Evolutionary conservation across 2,329 filamentous ascomycete species (phyloP).

Genomic region (Fusarium caatingaense): DNA sequence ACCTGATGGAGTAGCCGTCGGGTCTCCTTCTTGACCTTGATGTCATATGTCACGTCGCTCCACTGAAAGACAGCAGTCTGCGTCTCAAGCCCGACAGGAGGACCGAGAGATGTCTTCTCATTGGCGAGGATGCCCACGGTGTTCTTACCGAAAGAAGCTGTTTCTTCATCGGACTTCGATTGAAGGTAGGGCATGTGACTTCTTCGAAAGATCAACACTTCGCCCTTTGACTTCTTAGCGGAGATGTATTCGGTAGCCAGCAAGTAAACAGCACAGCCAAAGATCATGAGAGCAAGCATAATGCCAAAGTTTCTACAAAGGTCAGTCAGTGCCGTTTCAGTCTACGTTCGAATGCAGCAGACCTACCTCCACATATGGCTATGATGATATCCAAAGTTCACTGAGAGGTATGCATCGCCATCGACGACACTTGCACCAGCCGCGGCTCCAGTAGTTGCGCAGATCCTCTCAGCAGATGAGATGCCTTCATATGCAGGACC

Average conservation of each 20-base stretch:
- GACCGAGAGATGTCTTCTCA: neutral
- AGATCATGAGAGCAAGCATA: constrained; percentile 61
- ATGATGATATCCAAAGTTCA: constrained; percentile 66
- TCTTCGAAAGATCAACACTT: constrained; percentile 68
- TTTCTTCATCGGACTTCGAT: constrained; percentile 20
- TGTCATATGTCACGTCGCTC: constrained; percentile 78
- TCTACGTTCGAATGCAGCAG: no score
- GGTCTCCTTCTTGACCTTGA: constrained; percentile 78
- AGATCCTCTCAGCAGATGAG: constrained; percentile 60
- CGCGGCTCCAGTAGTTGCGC: constrained; percentile 64
- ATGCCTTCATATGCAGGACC: constrained; percentile 50
- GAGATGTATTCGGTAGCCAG: constrained; percentile 59
- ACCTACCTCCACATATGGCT: constrained; percentile 67
- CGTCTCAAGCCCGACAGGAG: constrained; percentile 39
- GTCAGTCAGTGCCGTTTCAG: no score
- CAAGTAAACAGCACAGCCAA: constrained; percentile 62
- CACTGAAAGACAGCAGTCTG: constrained; percentile 84
- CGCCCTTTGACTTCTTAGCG: constrained; percentile 68
- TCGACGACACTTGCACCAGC: constrained; percentile 64
- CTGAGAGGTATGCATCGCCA: constrained; percentile 69
- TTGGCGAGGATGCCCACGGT: neutral
- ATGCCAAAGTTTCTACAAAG: constrained; percentile 58
- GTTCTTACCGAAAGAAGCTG: constrained; percentile 8
- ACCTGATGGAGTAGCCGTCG: constrained; percentile 82
- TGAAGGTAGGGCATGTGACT: constrained; percentile 43